Evolutionary conservation across 257 asterid species (phyloP), one percentile per base, ranked within the genome.

Genomic region (Solanum verrucosum): DNA sequence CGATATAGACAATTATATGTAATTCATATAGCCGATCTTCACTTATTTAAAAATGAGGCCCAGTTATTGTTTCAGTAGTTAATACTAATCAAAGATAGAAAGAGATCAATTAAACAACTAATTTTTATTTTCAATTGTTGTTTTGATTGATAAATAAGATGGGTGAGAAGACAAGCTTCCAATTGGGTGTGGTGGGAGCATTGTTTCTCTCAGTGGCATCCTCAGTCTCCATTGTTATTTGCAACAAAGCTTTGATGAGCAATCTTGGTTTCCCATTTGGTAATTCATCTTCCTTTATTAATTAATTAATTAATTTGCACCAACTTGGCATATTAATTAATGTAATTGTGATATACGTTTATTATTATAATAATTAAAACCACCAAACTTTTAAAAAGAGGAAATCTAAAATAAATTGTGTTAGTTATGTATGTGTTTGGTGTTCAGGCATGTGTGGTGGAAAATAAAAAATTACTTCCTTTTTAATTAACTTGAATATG

Each of bases 171-270:
- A 65, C 93, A 35, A 92, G 94, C 31, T 92, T 91, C 86, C 98
- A 95, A 75, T 77, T 94, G 87, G 98, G 98, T 6, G 97, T 95
- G 4, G 88, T 95, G 18, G 95, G 97, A n/a, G 98, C 98, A 72
- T 83, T 95, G 65, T 92, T 93, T 85, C 97, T 95, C 3, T 95
- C 98, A 0, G 98, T 95, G 89, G 96, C 98, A 84, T 95, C 98
- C 59, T 95, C 98, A 2, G 98, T 95, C 4, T 95, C 98, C 88
- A 95, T 95, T 86, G 98, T 95, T 84, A 94, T 95, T 87, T 95
- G 98, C 92, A 95, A 95, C 93, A 95, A 95, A 87, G 98, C 98
- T 88, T 89, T 95, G 91, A 95, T 95, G 98, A 95, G 94, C 86
- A 93, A 95, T 92, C 98, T 95, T 89, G 98, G 96, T 49, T 95